phyloP scores from a whole-genome alignment of 1,284 basidiomycete species.

The Mycosarcoma mackinlayi region DNA sequence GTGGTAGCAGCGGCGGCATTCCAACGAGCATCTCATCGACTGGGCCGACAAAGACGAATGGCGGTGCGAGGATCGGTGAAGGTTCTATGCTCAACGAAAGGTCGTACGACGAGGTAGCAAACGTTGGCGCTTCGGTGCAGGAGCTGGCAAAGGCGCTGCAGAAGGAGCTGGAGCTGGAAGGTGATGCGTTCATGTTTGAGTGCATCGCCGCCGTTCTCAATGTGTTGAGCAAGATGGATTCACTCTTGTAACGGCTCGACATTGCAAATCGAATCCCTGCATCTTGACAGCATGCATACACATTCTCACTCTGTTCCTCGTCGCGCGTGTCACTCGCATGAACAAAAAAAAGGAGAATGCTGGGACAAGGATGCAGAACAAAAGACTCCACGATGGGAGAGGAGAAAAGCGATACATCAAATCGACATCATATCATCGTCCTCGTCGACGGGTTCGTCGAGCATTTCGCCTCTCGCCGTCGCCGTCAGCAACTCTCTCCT shows the following conservation, averaged over 20 bases:
- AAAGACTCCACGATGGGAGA: too few species aligned
- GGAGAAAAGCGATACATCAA: constrained; percentile 11
- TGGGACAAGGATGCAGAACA: too few species aligned
- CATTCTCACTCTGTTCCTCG: constrained; percentile 3
- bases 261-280: not conserved
- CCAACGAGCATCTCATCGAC: constrained; percentile 27
- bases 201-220: constrained; percentile 63
- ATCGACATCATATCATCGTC: constrained; percentile 59
- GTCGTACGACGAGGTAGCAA: constrained; percentile 23
- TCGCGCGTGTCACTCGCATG: too few species aligned
- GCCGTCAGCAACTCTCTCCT: constrained; percentile 78
- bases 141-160: constrained; percentile 59
- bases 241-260: constrained; percentile 42
- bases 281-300: not conserved
- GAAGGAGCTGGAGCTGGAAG: constrained; percentile 51
- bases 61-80: constrained; percentile 42
- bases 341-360: too few species aligned
- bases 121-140: constrained; percentile 43
- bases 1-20: constrained; percentile 23
- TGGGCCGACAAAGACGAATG: constrained; percentile 23
- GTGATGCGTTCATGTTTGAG: constrained; percentile 56
- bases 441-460: constrained; percentile 63
- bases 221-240: constrained; percentile 62
- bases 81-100: constrained; percentile 35
- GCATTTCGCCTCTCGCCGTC: constrained; percentile 71